These are phyloP conservation scores for Monosporozyma aerobia DNA, from an alignment of 805 yeast species.

Conservation along the genomic window DNA sequence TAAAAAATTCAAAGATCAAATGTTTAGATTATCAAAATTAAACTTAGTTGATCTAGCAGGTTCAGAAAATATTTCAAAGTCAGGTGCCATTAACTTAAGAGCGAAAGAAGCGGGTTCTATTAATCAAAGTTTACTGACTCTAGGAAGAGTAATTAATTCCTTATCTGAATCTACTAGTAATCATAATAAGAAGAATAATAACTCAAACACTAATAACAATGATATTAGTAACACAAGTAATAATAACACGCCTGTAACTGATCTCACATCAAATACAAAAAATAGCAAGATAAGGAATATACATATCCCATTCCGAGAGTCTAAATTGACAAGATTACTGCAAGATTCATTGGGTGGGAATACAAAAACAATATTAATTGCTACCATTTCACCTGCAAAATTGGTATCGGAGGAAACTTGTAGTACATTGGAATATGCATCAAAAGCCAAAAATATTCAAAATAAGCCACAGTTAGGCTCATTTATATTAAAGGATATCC, in stretches of 20 bases:
- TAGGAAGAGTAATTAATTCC: constrained; percentile 81
- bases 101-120: constrained; percentile 93
- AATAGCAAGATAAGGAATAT: constrained; percentile 29
- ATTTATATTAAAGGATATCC: constrained; percentile 44
- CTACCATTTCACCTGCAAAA: constrained; percentile 79
- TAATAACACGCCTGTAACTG: not conserved
- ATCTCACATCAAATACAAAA: not conserved
- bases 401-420: constrained; percentile 71
- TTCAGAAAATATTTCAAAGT: constrained; percentile 77
- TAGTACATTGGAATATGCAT: constrained; percentile 81
- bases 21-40: constrained; percentile 55
- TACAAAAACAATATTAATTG: constrained; percentile 78
- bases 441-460: constrained; percentile 72
- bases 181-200: not conserved
- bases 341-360: constrained; percentile 83
- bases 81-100: constrained; percentile 79
- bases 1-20: constrained; percentile 40
- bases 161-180: constrained; percentile 38
- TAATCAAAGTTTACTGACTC: constrained; percentile 75
- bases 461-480: constrained; percentile 61
- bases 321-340: constrained; percentile 62
- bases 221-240: not conserved
- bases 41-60: constrained; percentile 94
- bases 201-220: not conserved
- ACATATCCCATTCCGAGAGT: constrained; percentile 82